Conservation (phyloP, 2,329 filamentous ascomycete species). For the Tolypocladium cylindrosporum region DNA sequence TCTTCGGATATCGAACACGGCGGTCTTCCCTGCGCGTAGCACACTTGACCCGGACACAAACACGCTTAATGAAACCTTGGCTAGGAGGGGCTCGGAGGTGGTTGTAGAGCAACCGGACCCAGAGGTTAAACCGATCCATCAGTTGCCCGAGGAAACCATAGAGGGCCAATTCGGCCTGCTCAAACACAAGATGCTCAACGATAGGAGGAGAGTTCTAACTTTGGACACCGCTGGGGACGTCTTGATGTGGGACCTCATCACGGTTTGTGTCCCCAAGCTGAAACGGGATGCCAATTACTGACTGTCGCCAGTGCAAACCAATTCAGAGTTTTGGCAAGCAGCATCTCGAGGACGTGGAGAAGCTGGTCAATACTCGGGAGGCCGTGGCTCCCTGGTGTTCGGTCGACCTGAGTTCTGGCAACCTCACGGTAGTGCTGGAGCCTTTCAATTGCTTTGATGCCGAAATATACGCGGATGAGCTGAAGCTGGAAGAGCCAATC, state of each 20-base stretch:
- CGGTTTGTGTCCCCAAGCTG: constrained; percentile 35
- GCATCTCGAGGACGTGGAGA: constrained; percentile 85
- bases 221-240: constrained; percentile 93
- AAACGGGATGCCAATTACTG: neutral
- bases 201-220: constrained; percentile 79
- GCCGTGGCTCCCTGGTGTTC: constrained; percentile 94
- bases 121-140: constrained; percentile 50
- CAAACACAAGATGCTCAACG: constrained; percentile 86
- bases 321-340: constrained; percentile 90
- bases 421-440: constrained; percentile 81
- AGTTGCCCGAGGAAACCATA: constrained; percentile 68
- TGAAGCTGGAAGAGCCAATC: constrained; percentile 60
- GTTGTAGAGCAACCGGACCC: constrained; percentile 16
- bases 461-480: constrained; percentile 91
- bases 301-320: constrained; percentile 57
- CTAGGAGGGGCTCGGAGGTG: constrained; percentile 28
- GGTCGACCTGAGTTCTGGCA: constrained; percentile 86
- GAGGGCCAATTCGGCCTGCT: constrained; percentile 93
- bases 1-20: constrained; percentile 74
- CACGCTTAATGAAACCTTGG: constrained; percentile 32
- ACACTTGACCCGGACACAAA: constrained; percentile 44
- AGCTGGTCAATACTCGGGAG: constrained; percentile 76
- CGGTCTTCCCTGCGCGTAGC: constrained; percentile 56
- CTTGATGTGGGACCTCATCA: constrained; percentile 85
- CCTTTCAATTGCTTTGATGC: constrained; percentile 96